Conservation (phyloP, 495 filamentous ascomycete genomes). For the Geopyxis carbonaria region DNA sequence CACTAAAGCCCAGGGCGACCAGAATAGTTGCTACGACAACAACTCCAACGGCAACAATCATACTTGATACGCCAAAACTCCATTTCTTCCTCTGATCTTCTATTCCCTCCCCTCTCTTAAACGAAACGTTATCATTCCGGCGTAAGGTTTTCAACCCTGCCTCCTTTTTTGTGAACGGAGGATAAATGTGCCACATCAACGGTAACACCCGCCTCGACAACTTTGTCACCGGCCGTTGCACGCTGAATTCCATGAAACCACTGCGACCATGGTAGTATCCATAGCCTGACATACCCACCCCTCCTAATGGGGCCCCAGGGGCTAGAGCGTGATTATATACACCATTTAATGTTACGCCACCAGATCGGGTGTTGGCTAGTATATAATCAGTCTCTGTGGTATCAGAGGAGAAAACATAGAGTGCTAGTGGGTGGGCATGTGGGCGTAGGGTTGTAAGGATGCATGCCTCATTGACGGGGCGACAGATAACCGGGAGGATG, state of each 20-base stretch:
- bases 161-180: too few relatives aligned
- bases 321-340: not conserved
- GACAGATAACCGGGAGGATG: constrained; percentile 56
- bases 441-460: constrained; percentile 44
- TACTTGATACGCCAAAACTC: too few relatives aligned
- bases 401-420: constrained; percentile 74
- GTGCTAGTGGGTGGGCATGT: constrained; percentile 40
- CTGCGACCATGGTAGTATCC: not conserved
- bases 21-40: too few relatives aligned
- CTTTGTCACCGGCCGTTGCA: too few relatives aligned
- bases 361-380: not conserved
- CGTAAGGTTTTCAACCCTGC: too few relatives aligned
- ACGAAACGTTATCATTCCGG: too few relatives aligned
- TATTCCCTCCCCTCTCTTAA: too few relatives aligned
- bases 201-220: too few relatives aligned
- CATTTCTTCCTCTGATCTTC: too few relatives aligned
- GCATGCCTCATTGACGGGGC: constrained; percentile 58
- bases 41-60: too few relatives aligned
- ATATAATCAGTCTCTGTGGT: not conserved
- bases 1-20: too few relatives aligned
- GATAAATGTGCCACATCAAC: too few relatives aligned
- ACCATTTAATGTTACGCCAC: not conserved
- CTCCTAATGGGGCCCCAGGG: not conserved
- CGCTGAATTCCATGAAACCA: not conserved
- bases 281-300: not conserved